Percentiles rank a stretch among this genome's conserved stretches.
phyloP scores from a whole-genome alignment of 2,329 filamentous ascomycete species.

The Aspergillus sojae region DNA sequence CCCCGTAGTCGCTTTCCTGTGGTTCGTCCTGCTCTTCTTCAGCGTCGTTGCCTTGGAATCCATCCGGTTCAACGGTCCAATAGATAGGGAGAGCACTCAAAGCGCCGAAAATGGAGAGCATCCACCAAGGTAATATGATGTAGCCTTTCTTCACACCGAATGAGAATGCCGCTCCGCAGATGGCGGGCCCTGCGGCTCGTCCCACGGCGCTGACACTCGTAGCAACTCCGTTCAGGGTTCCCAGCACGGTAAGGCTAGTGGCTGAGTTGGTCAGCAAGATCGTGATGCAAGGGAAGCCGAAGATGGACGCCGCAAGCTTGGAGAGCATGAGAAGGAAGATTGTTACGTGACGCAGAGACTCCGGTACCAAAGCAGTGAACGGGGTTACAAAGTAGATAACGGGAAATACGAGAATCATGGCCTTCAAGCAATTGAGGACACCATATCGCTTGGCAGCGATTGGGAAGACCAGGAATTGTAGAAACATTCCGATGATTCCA shows the following conservation, averaged over 20 bases:
- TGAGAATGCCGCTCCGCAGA: conserved; percentile 72
- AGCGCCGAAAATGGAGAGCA: conserved; percentile 65
- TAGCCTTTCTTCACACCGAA: conserved; percentile 76
- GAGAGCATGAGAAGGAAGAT: conserved; percentile 70
- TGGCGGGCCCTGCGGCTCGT: conserved; percentile 74
- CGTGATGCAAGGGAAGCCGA: conserved; percentile 85
- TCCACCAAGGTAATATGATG: conserved; percentile 79
- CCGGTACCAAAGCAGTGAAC: conserved; percentile 69
- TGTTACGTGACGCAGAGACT: conserved; percentile 56
- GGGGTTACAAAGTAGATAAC: conserved; percentile 79
- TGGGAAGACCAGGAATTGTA: conserved; percentile 87
- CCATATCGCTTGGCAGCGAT: conserved; percentile 72
- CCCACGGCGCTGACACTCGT: conserved; percentile 82
- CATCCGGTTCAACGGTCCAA: conserved; percentile 74
- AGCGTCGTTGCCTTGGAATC: conserved; percentile 53
- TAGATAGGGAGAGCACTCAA: conserved; percentile 72
- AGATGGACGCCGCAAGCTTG: conserved; percentile 76
- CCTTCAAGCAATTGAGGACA: conserved; percentile 71
- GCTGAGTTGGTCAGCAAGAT: conserved; percentile 91
- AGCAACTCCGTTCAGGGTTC: conserved; percentile 87
- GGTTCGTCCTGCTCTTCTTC: conserved; percentile 32
- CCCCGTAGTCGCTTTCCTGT: conserved; percentile 9
- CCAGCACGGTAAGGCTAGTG: conserved; percentile 72
- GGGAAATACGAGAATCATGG: conserved; percentile 69
- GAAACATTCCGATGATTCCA: conserved; percentile 74